A percentile compares a stretch with the other conserved stretches of the same genome.
phyloP scores from a whole-genome alignment of 2,329 filamentous ascomycete genomes.

The Monilinia laxa region DNA sequence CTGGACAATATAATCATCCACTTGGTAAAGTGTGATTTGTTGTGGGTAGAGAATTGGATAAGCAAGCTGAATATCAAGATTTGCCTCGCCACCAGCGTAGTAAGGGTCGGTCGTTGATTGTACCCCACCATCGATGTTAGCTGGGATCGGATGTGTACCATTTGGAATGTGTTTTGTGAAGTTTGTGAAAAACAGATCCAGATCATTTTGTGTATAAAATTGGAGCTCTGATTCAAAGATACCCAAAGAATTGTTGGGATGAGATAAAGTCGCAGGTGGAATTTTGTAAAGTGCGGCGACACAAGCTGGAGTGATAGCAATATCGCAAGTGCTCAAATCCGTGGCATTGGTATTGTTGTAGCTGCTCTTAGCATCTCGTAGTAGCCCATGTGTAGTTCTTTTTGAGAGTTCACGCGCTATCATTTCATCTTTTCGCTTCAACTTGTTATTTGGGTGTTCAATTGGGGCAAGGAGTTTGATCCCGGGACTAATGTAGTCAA shows the following conservation, averaged over 20 bases:
- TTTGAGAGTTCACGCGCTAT: constrained; percentile 1
- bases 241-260: constrained; percentile 40
- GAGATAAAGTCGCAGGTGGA: constrained; percentile 27
- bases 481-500: constrained; percentile 53
- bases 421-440: constrained; percentile 22
- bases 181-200: constrained; percentile 40
- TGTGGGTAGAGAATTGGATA: constrained; percentile 45
- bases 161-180: constrained; percentile 37
- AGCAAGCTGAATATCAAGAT: constrained; percentile 42
- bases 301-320: constrained; percentile 33
- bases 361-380: background rate
- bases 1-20: constrained; percentile 42
- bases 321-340: constrained; percentile 40
- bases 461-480: constrained; percentile 46
- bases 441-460: constrained; percentile 34
- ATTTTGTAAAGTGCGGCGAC: constrained; percentile 42
- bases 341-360: constrained; percentile 45
- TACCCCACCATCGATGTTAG: constrained; percentile 44
- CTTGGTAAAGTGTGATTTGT: constrained; percentile 43
- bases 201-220: constrained; percentile 43
- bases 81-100: constrained; percentile 38
- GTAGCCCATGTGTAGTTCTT: constrained; percentile 21
- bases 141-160: constrained; percentile 39
- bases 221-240: constrained; percentile 43
- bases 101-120: constrained; percentile 32